Evolutionary conservation across 495 filamentous ascomycete species (phyloP), one percentile per base, ranked within the genome.

Genomic region (Neurospora sublineolata): DNA sequence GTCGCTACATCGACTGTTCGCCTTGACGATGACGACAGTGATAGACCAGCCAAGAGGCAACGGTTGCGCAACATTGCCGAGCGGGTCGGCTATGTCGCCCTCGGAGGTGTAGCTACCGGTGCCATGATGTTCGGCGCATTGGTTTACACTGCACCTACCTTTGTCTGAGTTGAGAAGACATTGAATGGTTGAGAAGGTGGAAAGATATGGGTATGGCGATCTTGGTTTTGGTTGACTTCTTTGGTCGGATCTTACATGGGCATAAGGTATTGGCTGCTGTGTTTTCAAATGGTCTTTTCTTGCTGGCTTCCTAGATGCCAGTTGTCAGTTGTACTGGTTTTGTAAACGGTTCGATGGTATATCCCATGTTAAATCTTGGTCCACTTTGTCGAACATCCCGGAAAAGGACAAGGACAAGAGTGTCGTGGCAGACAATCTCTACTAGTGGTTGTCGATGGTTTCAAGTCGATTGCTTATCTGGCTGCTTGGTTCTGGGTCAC

Each of bases 81-180:
- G 72, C 76, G 73, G 37, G 76, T 80, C 9, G 81, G 77, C 9
- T 84, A 80, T 52, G 81, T 76, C 7, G 80, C 81, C 8, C 76
- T 83, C 2, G 83, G 83, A 23, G 82, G 82, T 36, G 77, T 81
- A 38, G 76, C 77, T n/a, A 74, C 82, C 0, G 82, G 81, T 3
- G 78, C 78, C 37, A 78, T 79, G 75, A 74, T 84, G 4, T 75
- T 84, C 46, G 76, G 76, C 4, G 77, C 77, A 7, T 74, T 84
- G 37, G 77, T 84, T 33, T 80, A 80, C 46, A 83, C 83, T 1
- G 83, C 83, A 12, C 83, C 83, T 3, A 79, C 82, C 10, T 80
- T 81, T 37, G 70, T 58, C 30, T 79, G 68, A 76, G 40, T 52
- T 12, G 8, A 12, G n/a, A n/a, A 40, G 41, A n/a, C 8, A 9